phyloP scores from a whole-genome alignment of 2,329 filamentous ascomycete species.

The Microsporum ferrugineum region DNA sequence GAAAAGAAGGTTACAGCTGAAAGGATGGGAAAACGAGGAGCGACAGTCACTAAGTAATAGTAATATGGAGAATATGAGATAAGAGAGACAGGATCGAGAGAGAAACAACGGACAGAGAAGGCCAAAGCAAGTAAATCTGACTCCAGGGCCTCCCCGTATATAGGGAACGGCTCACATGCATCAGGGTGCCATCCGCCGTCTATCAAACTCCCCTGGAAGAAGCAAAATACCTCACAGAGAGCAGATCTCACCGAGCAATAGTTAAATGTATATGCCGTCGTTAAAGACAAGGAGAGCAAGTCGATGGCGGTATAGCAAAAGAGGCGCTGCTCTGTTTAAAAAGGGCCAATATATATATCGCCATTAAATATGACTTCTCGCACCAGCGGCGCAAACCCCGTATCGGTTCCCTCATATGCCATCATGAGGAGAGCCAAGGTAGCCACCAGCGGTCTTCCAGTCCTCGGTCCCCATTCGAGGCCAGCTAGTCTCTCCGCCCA shows the following conservation, averaged over 20 bases:
- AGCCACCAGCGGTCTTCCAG: neutral
- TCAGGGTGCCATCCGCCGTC: neutral
- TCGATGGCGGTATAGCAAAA: no score
- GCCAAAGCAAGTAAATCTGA: neutral
- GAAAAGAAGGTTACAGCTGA: neutral
- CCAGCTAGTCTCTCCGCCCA: neutral
- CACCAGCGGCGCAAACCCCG: neutral
- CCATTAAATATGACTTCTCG: neutral
- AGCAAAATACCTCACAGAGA: neutral
- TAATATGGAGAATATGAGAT: neutral
- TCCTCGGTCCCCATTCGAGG: neutral
- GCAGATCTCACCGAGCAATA: no score
- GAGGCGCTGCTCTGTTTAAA: no score
- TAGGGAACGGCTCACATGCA: neutral
- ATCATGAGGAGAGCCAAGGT: neutral
- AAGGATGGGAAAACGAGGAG: neutral
- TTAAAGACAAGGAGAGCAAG: no score
- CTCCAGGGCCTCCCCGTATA: neutral
- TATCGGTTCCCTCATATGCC: neutral
- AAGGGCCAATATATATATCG: neutral
- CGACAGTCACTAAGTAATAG: neutral
- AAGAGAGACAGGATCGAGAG: neutral
- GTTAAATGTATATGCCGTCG: no score
- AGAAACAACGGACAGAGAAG: neutral
- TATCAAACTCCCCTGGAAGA: neutral